Base-by-base conservation (phyloP, 305 asterid species). In the Striga hermonthica region DNA sequence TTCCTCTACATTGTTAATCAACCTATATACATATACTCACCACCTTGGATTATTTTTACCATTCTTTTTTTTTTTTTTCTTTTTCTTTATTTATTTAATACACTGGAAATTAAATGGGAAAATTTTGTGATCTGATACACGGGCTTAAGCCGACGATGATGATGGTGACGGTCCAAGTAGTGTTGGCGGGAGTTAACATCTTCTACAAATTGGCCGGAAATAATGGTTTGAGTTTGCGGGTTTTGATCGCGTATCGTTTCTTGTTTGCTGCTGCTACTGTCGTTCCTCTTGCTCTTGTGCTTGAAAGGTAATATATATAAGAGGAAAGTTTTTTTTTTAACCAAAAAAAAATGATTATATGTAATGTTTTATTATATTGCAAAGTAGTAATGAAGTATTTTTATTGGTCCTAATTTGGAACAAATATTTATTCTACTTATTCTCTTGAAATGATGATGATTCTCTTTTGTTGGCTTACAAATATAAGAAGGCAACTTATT, bases 161-260 rank as follows among this genome's bases (percentile, higher is more conserved):
- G 85, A 87, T 90, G 97, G 71, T 84, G 57, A 5, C 40, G 3
- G 80, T 78, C 31, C 94, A 85, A 49, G 3, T 81, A 28, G 66
- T 68, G 5, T 12, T 73, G 7, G 53, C 87, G 4, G 91, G 81
- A 3, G 84, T 87, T 4, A 78, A 45, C 9, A 49, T 85, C 0
- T 44, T 81, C 47, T 85, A 82, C 73, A 90, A 90, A 72, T 12
- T 90, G 68, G 93, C 86, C 3, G 79, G 82, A 0, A 76, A 54
- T 40, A n/a, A 54, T 49, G 87, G 91, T 7, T 71, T 80, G 66
- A 83, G 79, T 58, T 54, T 90, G 62, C 75, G 68, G 58, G 71
- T 90, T n/a, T 40, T 90, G 65, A 79, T 87, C 14, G 87, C 95
- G 1, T 90, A 90, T 22, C 84, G 97, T n/a, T 84, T 75, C 75